Evolutionary conservation across 1,284 basidiomycete species (phyloP).

Genomic region (Ustilago shanxiensis): DNA sequence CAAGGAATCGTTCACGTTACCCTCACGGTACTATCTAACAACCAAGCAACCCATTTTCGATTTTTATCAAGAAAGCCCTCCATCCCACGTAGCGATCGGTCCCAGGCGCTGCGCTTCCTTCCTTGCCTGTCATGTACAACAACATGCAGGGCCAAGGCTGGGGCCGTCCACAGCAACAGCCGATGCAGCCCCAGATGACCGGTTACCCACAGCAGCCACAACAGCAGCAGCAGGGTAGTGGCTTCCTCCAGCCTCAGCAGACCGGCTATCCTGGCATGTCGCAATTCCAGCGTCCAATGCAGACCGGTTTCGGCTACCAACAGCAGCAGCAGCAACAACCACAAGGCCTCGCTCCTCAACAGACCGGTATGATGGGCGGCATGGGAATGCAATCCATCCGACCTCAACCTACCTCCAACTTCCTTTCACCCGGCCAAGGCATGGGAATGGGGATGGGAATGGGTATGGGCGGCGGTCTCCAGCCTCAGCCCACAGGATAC

Average conservation of each 20-base stretch:
- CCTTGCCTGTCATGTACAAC: slow-evolving; percentile 52
- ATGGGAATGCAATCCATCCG: slow-evolving; percentile 43
- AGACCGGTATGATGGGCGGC: slow-evolving; percentile 46
- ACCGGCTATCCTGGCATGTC: slow-evolving; percentile 56
- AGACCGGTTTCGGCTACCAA: slow-evolving; percentile 43
- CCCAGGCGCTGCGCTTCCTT: slow-evolving; percentile 8
- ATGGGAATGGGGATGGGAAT: slow-evolving; percentile 58
- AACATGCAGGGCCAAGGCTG: slow-evolving; percentile 61
- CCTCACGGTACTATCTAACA: neutral
- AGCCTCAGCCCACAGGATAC: slow-evolving; percentile 13
- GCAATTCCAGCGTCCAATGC: slow-evolving; percentile 59
- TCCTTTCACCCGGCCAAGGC: slow-evolving; percentile 40
- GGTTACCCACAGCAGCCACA: slow-evolving; percentile 57
- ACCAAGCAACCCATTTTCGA: too few relatives aligned
- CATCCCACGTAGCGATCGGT: slow-evolving; percentile 13
- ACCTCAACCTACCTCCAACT: slow-evolving; percentile 37
- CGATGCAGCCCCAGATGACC: slow-evolving; percentile 56
- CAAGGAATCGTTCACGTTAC: too few relatives aligned
- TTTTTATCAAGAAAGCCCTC: neutral
- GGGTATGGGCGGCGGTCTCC: slow-evolving; percentile 23
- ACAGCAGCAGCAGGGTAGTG: slow-evolving; percentile 54
- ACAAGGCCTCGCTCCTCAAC: slow-evolving; percentile 40
- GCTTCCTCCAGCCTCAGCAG: slow-evolving; percentile 55
- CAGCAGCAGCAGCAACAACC: slow-evolving; percentile 48
- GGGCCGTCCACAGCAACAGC: slow-evolving; percentile 41